These are phyloP conservation scores for Claviceps sp. DNA, from an alignment of 2,329 filamentous ascomycete genomes.

Conservation along the genomic window DNA sequence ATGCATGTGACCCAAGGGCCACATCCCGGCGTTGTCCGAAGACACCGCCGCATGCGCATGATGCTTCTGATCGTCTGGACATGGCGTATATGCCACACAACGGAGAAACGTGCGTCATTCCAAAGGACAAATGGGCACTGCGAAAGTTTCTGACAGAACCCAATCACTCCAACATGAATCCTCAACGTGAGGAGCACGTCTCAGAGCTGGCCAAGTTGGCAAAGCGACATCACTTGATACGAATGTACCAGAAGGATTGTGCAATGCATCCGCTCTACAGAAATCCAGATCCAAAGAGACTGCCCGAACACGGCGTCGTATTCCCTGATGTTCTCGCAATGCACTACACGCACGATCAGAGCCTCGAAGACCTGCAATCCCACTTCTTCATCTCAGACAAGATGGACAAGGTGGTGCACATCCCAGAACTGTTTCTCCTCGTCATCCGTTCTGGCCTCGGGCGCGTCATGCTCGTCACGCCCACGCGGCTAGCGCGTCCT, in stretches of 20 bases:
- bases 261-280: conserved; percentile 28
- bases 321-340: conserved; percentile 18
- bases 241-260: conserved; percentile 34
- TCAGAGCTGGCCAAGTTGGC: conserved; percentile 3
- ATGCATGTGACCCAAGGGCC: background rate
- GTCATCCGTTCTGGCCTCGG: conserved; percentile 55
- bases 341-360: conserved; percentile 12
- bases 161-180: conserved; percentile 7
- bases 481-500: conserved; percentile 20
- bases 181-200: background rate
- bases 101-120: conserved; percentile 11
- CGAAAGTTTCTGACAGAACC: conserved; percentile 11
- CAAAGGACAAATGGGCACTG: conserved; percentile 7
- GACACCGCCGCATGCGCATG: background rate
- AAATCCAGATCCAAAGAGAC: conserved; percentile 6
- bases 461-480: conserved; percentile 49
- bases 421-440: conserved; percentile 59
- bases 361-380: conserved; percentile 6
- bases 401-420: conserved; percentile 47
- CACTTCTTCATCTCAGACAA: conserved; percentile 22
- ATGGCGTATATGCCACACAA: conserved; percentile 24
- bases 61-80: conserved; percentile 9
- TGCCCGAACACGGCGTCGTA: conserved; percentile 17
- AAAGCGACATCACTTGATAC: conserved; percentile 25
- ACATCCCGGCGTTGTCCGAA: background rate